phyloP scores from a whole-genome alignment of 2,329 filamentous ascomycete genomes.

The Colletotrichum limetticola region DNA sequence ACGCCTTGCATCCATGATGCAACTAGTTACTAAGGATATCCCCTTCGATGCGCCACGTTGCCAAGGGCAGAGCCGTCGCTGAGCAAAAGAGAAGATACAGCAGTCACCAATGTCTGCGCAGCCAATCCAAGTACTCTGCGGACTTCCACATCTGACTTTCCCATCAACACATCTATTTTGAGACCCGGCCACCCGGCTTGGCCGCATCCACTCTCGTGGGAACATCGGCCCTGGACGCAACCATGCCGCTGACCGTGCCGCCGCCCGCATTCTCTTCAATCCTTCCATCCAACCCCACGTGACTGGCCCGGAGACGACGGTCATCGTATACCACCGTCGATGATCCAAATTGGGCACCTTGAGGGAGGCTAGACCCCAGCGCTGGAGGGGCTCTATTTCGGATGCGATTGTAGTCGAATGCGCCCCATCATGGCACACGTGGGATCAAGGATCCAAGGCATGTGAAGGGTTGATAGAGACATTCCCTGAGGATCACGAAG shows the following conservation, averaged over 20 bases:
- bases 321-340: neutral
- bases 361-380: neutral
- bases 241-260: neutral
- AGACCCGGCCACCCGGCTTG: constrained; percentile 15
- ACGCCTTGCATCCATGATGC: neutral
- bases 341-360: neutral
- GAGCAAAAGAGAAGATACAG: neutral
- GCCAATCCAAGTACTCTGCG: constrained; percentile 8
- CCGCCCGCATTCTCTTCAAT: neutral
- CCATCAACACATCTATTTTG: constrained; percentile 19
- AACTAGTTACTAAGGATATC: constrained; percentile 4
- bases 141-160: constrained; percentile 1
- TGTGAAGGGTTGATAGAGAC: constrained; percentile 11
- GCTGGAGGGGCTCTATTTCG: constrained; percentile 19
- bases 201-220: constrained; percentile 9
- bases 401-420: neutral
- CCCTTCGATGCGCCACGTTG: neutral
- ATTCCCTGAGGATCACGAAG: constrained; percentile 13
- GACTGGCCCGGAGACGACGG: neutral
- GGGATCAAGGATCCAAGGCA: neutral
- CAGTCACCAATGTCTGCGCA: neutral
- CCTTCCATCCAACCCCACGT: constrained; percentile 1
- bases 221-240: constrained; percentile 9
- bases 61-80: neutral
- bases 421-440: neutral